phyloP scores from a whole-genome alignment of 2,329 filamentous ascomycete genomes.

The Colletotrichum tabaci region DNA sequence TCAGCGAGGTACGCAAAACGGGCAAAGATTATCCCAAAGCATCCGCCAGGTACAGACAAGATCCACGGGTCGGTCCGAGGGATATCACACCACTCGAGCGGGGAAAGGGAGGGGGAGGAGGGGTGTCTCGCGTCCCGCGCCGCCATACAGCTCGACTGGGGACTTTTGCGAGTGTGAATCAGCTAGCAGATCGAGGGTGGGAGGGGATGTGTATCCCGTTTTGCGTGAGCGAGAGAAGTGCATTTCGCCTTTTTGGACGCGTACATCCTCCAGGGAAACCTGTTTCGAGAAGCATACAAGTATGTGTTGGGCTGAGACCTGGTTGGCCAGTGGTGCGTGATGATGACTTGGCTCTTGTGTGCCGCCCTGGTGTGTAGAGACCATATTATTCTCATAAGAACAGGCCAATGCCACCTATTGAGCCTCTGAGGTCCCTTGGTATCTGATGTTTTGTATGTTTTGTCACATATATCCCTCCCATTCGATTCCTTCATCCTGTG shows the following conservation, averaged over 20 bases:
- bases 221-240: not conserved
- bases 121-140: not conserved
- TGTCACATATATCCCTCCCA: too few species aligned
- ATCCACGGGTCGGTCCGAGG: too few species aligned
- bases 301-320: not conserved
- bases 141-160: not conserved
- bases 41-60: too few species aligned
- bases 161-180: not conserved
- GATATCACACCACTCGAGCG: not conserved
- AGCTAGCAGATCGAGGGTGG: not conserved
- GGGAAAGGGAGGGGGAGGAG: not conserved
- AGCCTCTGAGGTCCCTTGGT: not conserved
- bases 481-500: not conserved
- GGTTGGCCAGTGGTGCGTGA: not conserved
- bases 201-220: not conserved
- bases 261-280: not conserved
- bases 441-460: not conserved
- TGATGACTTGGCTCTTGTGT: constrained; percentile 1
- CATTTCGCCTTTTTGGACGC: not conserved
- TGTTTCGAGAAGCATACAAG: not conserved
- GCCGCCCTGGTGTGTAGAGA: not conserved
- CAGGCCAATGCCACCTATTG: not conserved
- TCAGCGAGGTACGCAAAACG: constrained; percentile 2
- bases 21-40: not conserved
- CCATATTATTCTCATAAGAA: not conserved